phyloP scores from a whole-genome alignment of 768 basidiomycete species.

The Russula abietina region DNA sequence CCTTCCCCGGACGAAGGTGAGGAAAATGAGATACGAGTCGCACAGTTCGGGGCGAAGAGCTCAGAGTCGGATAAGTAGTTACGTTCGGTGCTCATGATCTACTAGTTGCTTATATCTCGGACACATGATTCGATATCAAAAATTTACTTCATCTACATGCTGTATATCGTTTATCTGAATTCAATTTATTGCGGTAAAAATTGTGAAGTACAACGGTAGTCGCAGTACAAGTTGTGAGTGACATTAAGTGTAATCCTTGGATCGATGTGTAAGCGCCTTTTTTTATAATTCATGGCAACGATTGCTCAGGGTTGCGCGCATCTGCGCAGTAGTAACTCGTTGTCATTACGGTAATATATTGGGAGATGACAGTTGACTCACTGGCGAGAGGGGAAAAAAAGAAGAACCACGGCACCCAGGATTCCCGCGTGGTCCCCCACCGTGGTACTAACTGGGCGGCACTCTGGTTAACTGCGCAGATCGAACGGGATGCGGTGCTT shows the following conservation, averaged over 20 bases:
- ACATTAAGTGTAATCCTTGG: no score
- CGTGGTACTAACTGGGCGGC: neutral
- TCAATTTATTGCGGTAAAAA: neutral
- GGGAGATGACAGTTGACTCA: no score
- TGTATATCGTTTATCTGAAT: neutral
- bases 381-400: neutral
- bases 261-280: no score
- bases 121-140: neutral
- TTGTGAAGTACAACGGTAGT: neutral
- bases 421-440: neutral
- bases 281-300: no score
- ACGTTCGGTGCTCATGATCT: neutral
- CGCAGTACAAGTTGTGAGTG: no score
- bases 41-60: neutral
- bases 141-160: neutral
- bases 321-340: no score
- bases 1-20: slow-evolving; percentile 2
- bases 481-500: neutral
- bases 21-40: neutral
- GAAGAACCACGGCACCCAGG: neutral
- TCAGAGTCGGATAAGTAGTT: neutral
- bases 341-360: no score
- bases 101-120: neutral
- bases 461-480: neutral
- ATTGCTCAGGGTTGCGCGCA: no score